Evolutionary conservation across 2,329 filamentous ascomycete species (phyloP).

Genomic region (Diaporthe australafricana): DNA sequence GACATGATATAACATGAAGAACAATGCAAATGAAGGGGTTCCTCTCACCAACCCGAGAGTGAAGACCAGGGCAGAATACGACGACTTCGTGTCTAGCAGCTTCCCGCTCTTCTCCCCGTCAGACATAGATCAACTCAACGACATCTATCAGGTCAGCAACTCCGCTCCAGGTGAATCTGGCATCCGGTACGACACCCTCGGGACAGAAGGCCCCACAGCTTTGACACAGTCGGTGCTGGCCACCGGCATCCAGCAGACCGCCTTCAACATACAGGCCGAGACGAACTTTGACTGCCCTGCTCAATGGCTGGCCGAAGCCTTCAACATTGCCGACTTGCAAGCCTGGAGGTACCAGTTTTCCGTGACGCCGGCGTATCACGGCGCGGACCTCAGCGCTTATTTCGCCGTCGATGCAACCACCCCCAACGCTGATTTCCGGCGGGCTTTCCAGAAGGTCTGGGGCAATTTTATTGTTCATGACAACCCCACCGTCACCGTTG

Average conservation of each 20-base stretch:
- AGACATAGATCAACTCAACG: conserved; percentile 18
- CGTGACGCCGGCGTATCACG: conserved; percentile 49
- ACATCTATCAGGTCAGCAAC: conserved; percentile 38
- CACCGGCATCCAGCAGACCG: conserved; percentile 61
- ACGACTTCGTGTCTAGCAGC: conserved; percentile 42
- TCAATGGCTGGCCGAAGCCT: conserved; percentile 62
- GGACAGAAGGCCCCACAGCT: conserved; percentile 52
- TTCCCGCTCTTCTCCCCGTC: conserved; percentile 2
- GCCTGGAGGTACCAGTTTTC: conserved; percentile 58
- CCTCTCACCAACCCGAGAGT: conserved; percentile 46
- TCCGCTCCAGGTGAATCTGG: conserved; percentile 31
- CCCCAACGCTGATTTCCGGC: conserved; percentile 47
- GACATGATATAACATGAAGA: conserved; percentile 35
- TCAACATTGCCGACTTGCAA: conserved; percentile 44
- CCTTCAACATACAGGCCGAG: conserved; percentile 60
- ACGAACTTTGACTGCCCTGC: conserved; percentile 61
- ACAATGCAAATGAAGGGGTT: conserved; percentile 49
- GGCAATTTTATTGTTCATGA: conserved; percentile 56
- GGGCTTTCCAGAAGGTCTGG: conserved; percentile 54
- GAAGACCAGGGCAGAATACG: conserved; percentile 40
- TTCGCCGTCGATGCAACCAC: conserved; percentile 45
- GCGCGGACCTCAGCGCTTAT: conserved; percentile 48
- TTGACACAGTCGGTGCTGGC: conserved; percentile 57
- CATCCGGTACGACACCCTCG: conserved; percentile 50
- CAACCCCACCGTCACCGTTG: conserved; percentile 51